Percentiles rank a stretch among this genome's conserved stretches.
Evolutionary conservation across 2,329 filamentous ascomycete genomes (phyloP).

Genomic region (Neopestalotiopsis sp.): DNA sequence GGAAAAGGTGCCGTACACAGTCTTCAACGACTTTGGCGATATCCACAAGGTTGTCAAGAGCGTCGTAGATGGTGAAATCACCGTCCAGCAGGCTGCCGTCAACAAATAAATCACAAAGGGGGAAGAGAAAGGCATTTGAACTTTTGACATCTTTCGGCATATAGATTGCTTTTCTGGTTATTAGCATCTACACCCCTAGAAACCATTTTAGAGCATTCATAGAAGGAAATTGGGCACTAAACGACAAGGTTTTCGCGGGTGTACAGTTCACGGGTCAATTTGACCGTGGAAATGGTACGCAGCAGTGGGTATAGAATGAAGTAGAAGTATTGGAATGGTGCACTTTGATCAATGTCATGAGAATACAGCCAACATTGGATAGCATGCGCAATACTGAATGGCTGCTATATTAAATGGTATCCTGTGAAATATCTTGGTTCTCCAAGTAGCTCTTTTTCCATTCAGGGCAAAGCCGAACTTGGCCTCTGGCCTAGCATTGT

Average conservation of each 20-base stretch:
- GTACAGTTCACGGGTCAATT: not conserved
- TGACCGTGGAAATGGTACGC: not conserved
- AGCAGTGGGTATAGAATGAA: not conserved
- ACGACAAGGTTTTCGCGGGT: not conserved
- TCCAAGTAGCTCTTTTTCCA: not conserved
- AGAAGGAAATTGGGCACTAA: not conserved
- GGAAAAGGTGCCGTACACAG: slow-evolving; percentile 84
- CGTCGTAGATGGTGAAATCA: slow-evolving; percentile 75
- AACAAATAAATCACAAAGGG: slow-evolving; percentile 25
- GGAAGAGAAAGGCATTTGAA: not conserved
- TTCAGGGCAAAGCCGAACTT: not conserved
- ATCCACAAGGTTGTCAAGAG: slow-evolving; percentile 79
- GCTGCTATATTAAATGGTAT: not conserved
- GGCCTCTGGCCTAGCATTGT: not conserved
- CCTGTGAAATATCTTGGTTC: not conserved
- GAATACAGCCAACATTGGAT: not conserved
- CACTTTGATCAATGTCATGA: not conserved
- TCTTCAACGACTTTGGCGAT: slow-evolving; percentile 82
- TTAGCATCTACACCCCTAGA: not conserved
- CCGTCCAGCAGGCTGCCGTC: slow-evolving; percentile 70
- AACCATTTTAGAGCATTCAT: not conserved
- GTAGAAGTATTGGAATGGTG: not conserved
- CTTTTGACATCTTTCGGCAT: not conserved
- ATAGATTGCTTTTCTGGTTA: slow-evolving; percentile 3
- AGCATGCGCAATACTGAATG: not conserved